A percentile compares a stretch with the other conserved stretches of the same genome.
Evolutionary conservation across 2,329 filamentous ascomycete genomes (phyloP).

Genomic region (Incumbomyces delicatus): DNA sequence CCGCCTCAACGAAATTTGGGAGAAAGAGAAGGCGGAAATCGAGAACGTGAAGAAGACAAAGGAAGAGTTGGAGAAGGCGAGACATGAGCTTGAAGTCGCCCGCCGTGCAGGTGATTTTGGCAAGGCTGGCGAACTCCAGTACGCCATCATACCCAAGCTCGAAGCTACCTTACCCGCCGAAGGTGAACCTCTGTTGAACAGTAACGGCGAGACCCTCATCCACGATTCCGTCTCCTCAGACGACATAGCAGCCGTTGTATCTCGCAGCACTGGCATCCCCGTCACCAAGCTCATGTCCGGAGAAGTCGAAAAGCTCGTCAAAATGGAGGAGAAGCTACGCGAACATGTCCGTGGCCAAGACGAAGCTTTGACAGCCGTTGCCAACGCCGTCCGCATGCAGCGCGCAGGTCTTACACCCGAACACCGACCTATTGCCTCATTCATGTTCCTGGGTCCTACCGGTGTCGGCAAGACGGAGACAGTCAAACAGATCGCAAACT

Average conservation of each 20-base stretch:
- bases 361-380: constrained; percentile 80
- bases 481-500: constrained; percentile 88
- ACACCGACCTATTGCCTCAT: constrained; percentile 81
- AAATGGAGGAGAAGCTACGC: constrained; percentile 85
- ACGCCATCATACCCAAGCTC: constrained; percentile 72
- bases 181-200: constrained; percentile 33
- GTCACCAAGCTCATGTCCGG: constrained; percentile 86
- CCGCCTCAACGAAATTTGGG: constrained; percentile 74
- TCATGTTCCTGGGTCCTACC: constrained; percentile 96
- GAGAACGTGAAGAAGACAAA: constrained; percentile 79
- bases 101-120: constrained; percentile 82
- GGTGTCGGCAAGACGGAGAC: constrained; percentile 96
- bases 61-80: constrained; percentile 75
- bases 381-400: constrained; percentile 88
- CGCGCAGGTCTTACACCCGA: constrained; percentile 84
- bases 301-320: constrained; percentile 86
- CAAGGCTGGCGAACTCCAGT: constrained; percentile 81
- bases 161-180: constrained; percentile 74
- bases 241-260: constrained; percentile 88
- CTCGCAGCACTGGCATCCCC: constrained; percentile 83
- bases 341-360: constrained; percentile 85
- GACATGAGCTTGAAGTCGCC: constrained; percentile 75
- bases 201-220: constrained; percentile 53
- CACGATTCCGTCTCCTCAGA: constrained; percentile 93
- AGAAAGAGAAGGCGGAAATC: constrained; percentile 77